phyloP scores from a whole-genome alignment of 495 filamentous ascomycete species.

The Sordaria brevicollis region DNA sequence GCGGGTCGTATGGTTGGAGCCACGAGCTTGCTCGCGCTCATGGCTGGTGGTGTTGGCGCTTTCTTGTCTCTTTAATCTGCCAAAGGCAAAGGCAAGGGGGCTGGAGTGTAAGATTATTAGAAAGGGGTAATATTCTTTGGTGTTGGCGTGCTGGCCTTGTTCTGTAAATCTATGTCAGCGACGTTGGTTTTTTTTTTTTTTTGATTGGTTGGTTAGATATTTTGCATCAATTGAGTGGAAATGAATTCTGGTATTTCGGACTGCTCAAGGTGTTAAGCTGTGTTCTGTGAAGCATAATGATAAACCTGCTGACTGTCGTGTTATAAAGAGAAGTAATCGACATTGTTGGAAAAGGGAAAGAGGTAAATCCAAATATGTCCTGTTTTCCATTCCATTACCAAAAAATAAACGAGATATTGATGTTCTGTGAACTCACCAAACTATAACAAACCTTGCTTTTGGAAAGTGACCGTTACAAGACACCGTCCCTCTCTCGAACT shows the following conservation, averaged over 20 bases:
- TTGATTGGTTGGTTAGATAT: not conserved
- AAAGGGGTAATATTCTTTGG: not conserved
- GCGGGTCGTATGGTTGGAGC: conserved; percentile 19
- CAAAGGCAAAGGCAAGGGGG: not conserved
- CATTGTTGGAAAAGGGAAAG: too few species aligned
- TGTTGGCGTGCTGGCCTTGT: not conserved
- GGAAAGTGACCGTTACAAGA: not conserved
- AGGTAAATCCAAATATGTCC: not conserved
- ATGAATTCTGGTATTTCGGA: not conserved
- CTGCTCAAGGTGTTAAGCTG: not conserved
- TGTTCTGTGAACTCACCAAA: not conserved
- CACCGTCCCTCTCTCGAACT: not conserved
- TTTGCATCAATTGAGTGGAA: not conserved
- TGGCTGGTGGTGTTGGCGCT: not conserved
- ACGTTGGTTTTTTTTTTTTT: not conserved
- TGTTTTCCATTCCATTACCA: not conserved
- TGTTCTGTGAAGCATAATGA: not conserved
- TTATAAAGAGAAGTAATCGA: not conserved
- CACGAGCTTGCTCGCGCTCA: conserved; percentile 18
- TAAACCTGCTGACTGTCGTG: not conserved
- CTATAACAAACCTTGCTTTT: not conserved
- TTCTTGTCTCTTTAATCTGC: not conserved
- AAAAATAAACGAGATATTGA: not conserved
- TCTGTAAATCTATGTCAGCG: not conserved
- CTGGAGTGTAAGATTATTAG: not conserved